phyloP scores from a whole-genome alignment of 768 basidiomycete genomes.

The Lyophyllum decastes region DNA sequence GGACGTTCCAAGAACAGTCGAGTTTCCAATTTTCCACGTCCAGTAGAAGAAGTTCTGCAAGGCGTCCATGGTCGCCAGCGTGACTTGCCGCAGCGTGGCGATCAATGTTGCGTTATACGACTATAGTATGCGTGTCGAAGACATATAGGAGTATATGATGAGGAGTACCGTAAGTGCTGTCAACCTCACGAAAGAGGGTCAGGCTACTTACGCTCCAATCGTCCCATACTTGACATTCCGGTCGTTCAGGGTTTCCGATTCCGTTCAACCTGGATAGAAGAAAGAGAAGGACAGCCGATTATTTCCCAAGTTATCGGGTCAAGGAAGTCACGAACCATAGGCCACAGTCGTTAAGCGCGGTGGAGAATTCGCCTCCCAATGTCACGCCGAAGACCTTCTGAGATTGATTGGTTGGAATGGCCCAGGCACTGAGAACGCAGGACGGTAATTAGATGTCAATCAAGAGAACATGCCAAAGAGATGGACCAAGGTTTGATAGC shows the following conservation, averaged over 20 bases:
- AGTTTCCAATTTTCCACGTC: constrained; percentile 94
- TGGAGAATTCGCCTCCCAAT: constrained; percentile 81
- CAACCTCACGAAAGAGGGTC: background rate
- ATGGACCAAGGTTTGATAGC: constrained; percentile 47
- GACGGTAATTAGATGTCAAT: constrained; percentile 4
- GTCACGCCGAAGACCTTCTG: constrained; percentile 77
- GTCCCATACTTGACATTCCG: constrained; percentile 43
- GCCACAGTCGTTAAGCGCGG: constrained; percentile 79
- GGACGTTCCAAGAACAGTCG: constrained; percentile 64
- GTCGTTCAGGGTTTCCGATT: constrained; percentile 36
- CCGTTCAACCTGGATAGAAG: constrained; percentile 44
- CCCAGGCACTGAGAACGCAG: constrained; percentile 41
- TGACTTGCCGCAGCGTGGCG: constrained; percentile 60
- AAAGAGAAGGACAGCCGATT: no score
- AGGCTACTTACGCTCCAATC: constrained; percentile 41
- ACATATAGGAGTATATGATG: background rate
- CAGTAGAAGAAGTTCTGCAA: constrained; percentile 95
- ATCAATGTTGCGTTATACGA: constrained; percentile 62
- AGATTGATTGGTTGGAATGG: constrained; percentile 56
- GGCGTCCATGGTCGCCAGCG: constrained; percentile 84
- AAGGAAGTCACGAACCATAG: constrained; percentile 47
- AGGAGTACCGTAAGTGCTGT: background rate
- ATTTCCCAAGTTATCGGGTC: constrained; percentile 9
- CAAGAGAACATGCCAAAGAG: background rate
- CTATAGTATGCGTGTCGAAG: constrained; percentile 24